Evolutionary conservation across 371 early-diverging fungal species (phyloP), one percentile per base, ranked within the genome.

Genomic region (Amoeboaphelidium protococcarum): DNA sequence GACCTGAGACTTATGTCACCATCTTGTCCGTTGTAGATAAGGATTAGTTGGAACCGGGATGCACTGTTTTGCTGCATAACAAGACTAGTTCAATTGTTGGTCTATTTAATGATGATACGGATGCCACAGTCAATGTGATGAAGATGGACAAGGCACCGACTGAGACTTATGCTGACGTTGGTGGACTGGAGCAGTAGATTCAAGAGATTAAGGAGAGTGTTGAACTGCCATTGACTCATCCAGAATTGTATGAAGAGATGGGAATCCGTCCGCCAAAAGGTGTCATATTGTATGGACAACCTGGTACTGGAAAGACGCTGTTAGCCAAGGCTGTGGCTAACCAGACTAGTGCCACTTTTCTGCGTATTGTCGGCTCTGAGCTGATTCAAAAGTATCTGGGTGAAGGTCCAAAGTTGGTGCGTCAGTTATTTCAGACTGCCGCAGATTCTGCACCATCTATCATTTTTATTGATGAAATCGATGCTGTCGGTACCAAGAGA

Each of bases 391-490:
- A 98, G 72, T 99, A 98, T 60, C 73, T 99, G 25, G 99, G 99
- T 54, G 99, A 99, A 55, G 99, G 99, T 3, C 97, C 99, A 26
- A 98, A 96, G 60, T 75, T 98, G 42, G 99, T 99, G 4, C 80
- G 99, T 48, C 98, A 99, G 65, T 64, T 98, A 12, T 99, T 99
- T 75, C 70, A 92, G 46, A 88, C 97, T 1, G 99, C 99, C 6
- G 92, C 98, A 58, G 88, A 92, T 56, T 80, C 98, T 59, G 91
- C 99, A 16, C 99, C 99, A 4, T 80, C 91, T 12, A 99, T 99
- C 64, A 94, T 99, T 23, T 99, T 99, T 63, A 99, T 99, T 62
- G 99, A 99, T 64, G 99, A 99, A 71, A 98, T 99, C 52, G 99
- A 99, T 66, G 25, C 41, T 22, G 25, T 20, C 12, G 42, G 20